These are phyloP conservation scores for Cerrena zonata DNA, from an alignment of 1,284 basidiomycete species.

Conservation along the genomic window DNA sequence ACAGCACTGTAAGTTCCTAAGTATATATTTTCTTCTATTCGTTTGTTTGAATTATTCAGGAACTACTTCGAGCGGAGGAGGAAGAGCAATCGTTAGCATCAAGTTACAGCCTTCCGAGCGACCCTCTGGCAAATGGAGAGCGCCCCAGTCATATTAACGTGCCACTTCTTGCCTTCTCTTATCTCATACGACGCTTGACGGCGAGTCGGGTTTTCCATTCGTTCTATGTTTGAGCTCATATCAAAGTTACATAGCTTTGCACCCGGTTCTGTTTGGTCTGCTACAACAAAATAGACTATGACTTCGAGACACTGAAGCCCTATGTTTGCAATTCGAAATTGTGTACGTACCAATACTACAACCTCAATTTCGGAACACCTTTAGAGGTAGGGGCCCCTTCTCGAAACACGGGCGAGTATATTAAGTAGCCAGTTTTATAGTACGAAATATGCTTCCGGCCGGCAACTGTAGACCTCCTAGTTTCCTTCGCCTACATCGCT, in stretches of 20 bases:
- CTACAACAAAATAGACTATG: slow-evolving; percentile 46
- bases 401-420: neutral
- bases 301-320: slow-evolving; percentile 57
- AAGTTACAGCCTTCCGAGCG: slow-evolving; percentile 44
- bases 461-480: slow-evolving; percentile 51
- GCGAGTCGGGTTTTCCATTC: slow-evolving; percentile 28
- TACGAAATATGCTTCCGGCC: slow-evolving; percentile 60
- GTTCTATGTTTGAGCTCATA: neutral
- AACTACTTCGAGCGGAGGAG: slow-evolving; percentile 38
- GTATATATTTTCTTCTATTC: neutral
- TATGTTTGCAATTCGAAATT: slow-evolving; percentile 58
- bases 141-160: slow-evolving; percentile 41
- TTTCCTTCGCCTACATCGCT: slow-evolving; percentile 51
- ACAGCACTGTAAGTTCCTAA: slow-evolving; percentile 27
- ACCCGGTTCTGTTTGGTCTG: slow-evolving; percentile 59
- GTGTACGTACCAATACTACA: slow-evolving; percentile 61
- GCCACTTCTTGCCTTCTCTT: slow-evolving; percentile 52
- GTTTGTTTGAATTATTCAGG: slow-evolving; percentile 14
- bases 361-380: slow-evolving; percentile 53
- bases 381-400: slow-evolving; percentile 44
- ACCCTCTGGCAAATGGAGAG: slow-evolving; percentile 39
- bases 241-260: slow-evolving; percentile 39
- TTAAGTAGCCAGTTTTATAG: too few relatives aligned
- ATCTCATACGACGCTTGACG: slow-evolving; percentile 52
- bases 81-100: slow-evolving; percentile 37